Base-by-base conservation (phyloP, 108 stramenopile species). In the Conticribra weissflogii region DNA sequence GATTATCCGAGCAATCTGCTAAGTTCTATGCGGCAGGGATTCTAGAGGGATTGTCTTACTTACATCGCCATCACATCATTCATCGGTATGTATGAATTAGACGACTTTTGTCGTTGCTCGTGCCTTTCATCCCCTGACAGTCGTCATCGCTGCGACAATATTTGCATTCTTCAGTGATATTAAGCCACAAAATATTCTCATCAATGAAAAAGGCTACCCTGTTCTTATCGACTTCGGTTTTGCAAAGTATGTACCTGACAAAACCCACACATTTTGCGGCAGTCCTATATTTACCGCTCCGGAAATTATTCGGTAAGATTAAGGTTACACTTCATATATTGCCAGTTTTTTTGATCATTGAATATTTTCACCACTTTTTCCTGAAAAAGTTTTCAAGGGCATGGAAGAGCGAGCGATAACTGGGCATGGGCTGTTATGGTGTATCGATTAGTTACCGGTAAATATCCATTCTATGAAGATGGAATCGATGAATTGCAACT, bases 201-300 rank as follows among this genome's bases (percentile, higher is more conserved):
- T 95, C 3, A 54, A 85, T 55, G 54, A 25, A 9, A 59, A 70
- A 28, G 92, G 92, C 0, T 90, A 88, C 56, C 75, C 85, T n/a
- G 83, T 84, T 21, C 24, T 91, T 0, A 82, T 88, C 28, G 89
- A 90, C 79, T 73, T 94, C 33, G 92, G 92, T 34, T 87, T 93
- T 56, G 88, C 68, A 0, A 68, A 68, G 58, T 57, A 58, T 45
- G 59, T 61, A 0, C 59, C 59, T 18, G 70, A 71, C 30, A 61
- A 62, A 29, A 71, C 70, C 17, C 52, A 62, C 23, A 71, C 70
- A 15, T 62, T 71, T 19, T 23, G 24, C 3, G 70, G 70, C 32
- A 41, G 59, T 16, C 70, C 70, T 3, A 51, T 71, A 9, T 71
- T 61, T 51, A 61, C 51, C 17, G 70, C 69, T 50, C 69, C 69